Evolutionary conservation across 2,329 filamentous ascomycete species (phyloP), one percentile per base, ranked within the genome.

Genomic region (Lasiodiplodia gonubiensis): DNA sequence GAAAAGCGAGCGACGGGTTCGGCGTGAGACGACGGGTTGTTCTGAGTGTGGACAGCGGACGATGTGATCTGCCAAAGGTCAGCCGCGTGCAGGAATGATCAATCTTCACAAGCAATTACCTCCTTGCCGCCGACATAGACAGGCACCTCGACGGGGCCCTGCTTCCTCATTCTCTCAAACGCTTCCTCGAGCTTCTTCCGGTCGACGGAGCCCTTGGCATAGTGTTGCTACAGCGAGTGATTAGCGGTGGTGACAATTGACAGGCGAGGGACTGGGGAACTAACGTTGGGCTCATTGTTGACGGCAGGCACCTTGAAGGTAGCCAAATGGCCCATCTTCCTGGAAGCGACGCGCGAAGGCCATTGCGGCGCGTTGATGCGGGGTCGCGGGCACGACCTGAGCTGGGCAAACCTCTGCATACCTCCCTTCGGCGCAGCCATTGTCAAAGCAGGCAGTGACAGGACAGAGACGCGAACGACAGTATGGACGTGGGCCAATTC

Each of bases 241-340:
- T 52, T n/a, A 63, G 21, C 14, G 6, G 16, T 4, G 27, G 59
- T 54, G 21, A 14, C 57, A 30, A 42, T 33, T 23, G 33, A 33
- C 49, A 8, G 48, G 7, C 3, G 3, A 23, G 10, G 35, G 23
- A 21, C 12, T 10, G 33, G 14, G 10, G 8, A 42, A 66, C 92
- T 79, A 81, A 97, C 94, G 79, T 97, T 99, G n/a, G 93, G 93
- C 83, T 99, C 95, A 78, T 99, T 99, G 77, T 88, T 84, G 73
- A 97, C 88, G 70, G 89, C 89, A 60, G 95, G 95, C 63, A 94
- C 87, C 84, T 92, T 94, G 86, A 97, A 98, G 69, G 88, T 86
- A 60, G 93, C 94, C 70, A 97, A 84, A 8, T 89, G 90, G 67
- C 89, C 81, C 70, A 77, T 73, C 66, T 74, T 72, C 71, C 77